A percentile compares a stretch with the other conserved stretches of the same genome.
Evolutionary conservation across 2,329 filamentous ascomycete genomes (phyloP).

Genomic region (Capronia epimyces): DNA sequence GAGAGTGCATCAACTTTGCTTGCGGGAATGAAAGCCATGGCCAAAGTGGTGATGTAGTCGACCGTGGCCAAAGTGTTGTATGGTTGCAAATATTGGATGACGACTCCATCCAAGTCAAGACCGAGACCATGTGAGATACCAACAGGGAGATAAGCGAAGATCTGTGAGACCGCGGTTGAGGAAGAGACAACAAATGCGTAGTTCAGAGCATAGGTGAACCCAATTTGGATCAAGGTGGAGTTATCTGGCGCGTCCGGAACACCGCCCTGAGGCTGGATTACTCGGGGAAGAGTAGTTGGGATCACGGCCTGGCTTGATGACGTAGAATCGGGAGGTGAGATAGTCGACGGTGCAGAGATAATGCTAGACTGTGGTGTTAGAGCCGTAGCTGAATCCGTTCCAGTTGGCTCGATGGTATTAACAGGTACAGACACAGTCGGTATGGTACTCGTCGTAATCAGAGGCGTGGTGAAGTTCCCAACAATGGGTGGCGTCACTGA

Average conservation of each 20-base stretch:
- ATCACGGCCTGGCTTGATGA: constrained; percentile 46
- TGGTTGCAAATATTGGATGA: constrained; percentile 29
- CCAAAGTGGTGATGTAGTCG: constrained; percentile 77
- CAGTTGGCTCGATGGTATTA: constrained; percentile 39
- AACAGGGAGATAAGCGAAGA: constrained; percentile 71
- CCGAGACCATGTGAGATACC: constrained; percentile 63
- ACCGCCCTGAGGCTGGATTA: constrained; percentile 65
- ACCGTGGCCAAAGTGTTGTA: constrained; percentile 52
- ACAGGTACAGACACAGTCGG: constrained; percentile 11
- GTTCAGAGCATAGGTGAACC: constrained; percentile 74
- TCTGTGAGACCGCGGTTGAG: constrained; percentile 69
- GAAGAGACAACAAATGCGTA: constrained; percentile 74
- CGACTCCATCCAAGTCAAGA: constrained; percentile 31
- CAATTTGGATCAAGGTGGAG: constrained; percentile 71
- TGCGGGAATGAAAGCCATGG: constrained; percentile 68
- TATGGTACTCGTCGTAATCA: constrained; percentile 4
- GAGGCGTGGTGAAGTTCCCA: constrained; percentile 9
- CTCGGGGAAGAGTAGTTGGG: constrained; percentile 63
- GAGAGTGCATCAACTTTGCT: constrained; percentile 63
- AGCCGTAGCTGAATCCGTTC: constrained; percentile 42
- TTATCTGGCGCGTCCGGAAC: constrained; percentile 56
- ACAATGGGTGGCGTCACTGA: constrained; percentile 21
- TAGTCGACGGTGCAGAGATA: constrained; percentile 30
- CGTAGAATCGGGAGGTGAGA: constrained; percentile 33
- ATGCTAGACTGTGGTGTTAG: constrained; percentile 33